Percentiles rank a stretch among this genome's conserved stretches.
These are phyloP conservation scores for Penicillium polonicum DNA, from an alignment of 2,329 filamentous ascomycete genomes.

Conservation along the genomic window DNA sequence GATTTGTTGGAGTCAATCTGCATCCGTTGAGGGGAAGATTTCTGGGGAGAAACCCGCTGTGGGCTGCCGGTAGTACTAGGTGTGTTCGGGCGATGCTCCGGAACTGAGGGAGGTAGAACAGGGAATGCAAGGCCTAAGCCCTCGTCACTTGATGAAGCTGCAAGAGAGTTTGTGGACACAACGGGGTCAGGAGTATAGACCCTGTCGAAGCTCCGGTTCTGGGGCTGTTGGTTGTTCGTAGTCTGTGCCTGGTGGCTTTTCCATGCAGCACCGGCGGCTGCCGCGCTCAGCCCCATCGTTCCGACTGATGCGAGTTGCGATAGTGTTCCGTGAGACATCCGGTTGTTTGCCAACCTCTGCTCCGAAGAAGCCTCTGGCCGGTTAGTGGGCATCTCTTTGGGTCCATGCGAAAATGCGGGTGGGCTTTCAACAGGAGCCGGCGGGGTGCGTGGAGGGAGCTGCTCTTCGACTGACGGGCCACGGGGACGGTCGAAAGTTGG, in stretches of 20 bases:
- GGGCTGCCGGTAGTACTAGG: slow-evolving; percentile 13
- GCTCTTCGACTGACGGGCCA: slow-evolving; percentile 34
- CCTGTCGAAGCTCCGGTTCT: neutral
- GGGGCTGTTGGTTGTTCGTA: slow-evolving; percentile 9
- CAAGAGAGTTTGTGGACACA: slow-evolving; percentile 4
- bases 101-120: slow-evolving; percentile 22
- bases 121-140: slow-evolving; percentile 27
- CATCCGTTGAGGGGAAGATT: slow-evolving; percentile 4
- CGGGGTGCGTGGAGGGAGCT: slow-evolving; percentile 53
- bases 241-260: slow-evolving; percentile 30
- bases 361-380: slow-evolving; percentile 74
- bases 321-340: slow-evolving; percentile 78
- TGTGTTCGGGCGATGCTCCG: slow-evolving; percentile 19
- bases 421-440: slow-evolving; percentile 76
- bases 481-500: slow-evolving; percentile 19
- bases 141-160: slow-evolving; percentile 18
- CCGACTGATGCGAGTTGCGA: slow-evolving; percentile 74
- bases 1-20: slow-evolving; percentile 45
- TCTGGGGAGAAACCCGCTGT: slow-evolving; percentile 5
- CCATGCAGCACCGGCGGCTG: slow-evolving; percentile 38
- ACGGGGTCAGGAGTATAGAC: neutral
- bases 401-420: slow-evolving; percentile 74
- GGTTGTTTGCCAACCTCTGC: slow-evolving; percentile 75
- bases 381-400: slow-evolving; percentile 67
- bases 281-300: slow-evolving; percentile 46